phyloP scores from a whole-genome alignment of 805 yeast species.

The Vanderwaltozyma tropicalis region DNA sequence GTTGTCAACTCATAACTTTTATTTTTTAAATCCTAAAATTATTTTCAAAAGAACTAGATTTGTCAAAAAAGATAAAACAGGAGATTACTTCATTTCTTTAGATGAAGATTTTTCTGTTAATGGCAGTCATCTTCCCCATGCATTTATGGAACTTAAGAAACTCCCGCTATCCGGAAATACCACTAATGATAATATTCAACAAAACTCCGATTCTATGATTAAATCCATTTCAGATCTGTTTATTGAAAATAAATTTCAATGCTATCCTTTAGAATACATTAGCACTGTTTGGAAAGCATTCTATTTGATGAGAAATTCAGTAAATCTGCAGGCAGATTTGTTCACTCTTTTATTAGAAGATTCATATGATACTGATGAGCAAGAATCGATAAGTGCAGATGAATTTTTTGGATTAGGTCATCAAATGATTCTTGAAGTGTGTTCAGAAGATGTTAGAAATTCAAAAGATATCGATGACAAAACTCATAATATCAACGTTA shows the following conservation, averaged over 20 bases:
- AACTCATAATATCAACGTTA: background rate
- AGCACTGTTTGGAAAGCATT: conserved; percentile 19
- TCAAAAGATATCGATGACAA: background rate
- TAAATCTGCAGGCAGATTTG: conserved; percentile 10
- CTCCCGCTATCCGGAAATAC: background rate
- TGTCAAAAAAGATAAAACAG: conserved; percentile 7
- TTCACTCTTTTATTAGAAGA: conserved; percentile 10
- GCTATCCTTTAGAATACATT: conserved; percentile 12
- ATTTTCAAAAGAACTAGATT: conserved; percentile 22
- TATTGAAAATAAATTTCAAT: conserved; percentile 14
- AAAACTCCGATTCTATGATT: background rate
- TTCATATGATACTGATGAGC: conserved; percentile 7
- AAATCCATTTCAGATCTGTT: conserved; percentile 5
- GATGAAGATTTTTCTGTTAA: conserved; percentile 18
- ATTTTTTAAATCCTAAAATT: conserved; percentile 7
- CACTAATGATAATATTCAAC: background rate
- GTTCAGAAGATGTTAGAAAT: background rate
- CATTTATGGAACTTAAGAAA: conserved; percentile 13
- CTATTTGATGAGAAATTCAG: conserved; percentile 5
- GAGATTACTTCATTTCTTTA: conserved; percentile 14
- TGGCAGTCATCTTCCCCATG: conserved; percentile 11
- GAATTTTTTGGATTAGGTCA: conserved; percentile 20
- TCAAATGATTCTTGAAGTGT: conserved; percentile 7
- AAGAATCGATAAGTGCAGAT: conserved; percentile 8
- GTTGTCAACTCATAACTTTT: conserved; percentile 16